These are phyloP conservation scores for Dactylis glomerata DNA, from an alignment of 176 grass and related monocot species.

Conservation along the genomic window DNA sequence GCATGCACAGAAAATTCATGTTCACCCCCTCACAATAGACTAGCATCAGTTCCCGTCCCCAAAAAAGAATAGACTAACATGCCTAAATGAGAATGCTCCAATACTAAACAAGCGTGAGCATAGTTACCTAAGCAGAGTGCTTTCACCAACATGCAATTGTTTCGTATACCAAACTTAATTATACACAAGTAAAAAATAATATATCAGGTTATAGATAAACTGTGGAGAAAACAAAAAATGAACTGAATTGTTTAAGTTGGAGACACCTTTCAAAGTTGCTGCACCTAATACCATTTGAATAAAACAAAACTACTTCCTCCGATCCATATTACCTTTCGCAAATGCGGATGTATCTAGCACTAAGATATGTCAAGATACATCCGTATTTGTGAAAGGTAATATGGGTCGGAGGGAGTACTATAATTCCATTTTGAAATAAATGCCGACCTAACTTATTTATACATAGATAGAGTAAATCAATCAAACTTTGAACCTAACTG, in stretches of 20 bases:
- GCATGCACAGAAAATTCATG: not conserved
- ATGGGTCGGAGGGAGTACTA: no score
- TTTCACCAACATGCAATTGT: not conserved
- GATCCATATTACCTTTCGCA: no score
- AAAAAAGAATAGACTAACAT: not conserved
- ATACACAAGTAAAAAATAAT: not conserved
- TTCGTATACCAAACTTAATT: not conserved
- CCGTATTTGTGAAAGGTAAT: no score
- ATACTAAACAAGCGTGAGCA: not conserved
- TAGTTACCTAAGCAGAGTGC: not conserved
- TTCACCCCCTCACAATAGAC: not conserved
- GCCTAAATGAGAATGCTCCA: not conserved
- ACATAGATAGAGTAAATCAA: not conserved
- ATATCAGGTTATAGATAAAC: not conserved
- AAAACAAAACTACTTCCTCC: not conserved
- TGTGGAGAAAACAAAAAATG: not conserved
- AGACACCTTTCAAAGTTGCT: not conserved
- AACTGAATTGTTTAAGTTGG: not conserved
- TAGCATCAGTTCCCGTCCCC: not conserved
- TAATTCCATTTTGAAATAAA: slow-evolving; percentile 5
- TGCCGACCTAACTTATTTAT: not conserved
- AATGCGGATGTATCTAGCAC: no score
- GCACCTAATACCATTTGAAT: slow-evolving; percentile 2
- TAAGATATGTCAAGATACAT: no score
- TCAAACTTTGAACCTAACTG: slow-evolving; percentile 9